Evolutionary conservation across 176 grass and related monocot species (phyloP).

Genomic region (Pontederia crassipes): DNA sequence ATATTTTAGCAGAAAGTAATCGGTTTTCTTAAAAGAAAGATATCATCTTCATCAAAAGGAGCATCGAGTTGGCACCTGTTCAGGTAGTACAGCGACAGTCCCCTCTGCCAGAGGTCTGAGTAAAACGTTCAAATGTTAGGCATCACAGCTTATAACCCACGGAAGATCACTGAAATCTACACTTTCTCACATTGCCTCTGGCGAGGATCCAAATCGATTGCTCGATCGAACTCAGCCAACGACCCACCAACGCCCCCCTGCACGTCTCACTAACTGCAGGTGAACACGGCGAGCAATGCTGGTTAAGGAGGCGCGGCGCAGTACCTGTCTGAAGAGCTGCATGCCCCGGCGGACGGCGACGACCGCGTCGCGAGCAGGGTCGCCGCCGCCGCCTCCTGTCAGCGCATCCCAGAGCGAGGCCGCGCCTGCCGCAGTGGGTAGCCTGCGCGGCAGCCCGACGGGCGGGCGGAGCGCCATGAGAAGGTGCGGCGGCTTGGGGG

Average conservation of each 20-base stretch:
- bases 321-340: conserved; percentile 66
- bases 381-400: conserved; percentile 31
- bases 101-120: conserved; percentile 91
- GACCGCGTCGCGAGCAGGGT: conserved; percentile 26
- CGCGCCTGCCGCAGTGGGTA: conserved; percentile 18
- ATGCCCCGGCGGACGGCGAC: conserved; percentile 64
- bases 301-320: background rate
- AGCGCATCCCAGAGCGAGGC: conserved; percentile 54
- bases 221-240: conserved; percentile 56
- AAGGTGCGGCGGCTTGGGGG: conserved; percentile 3
- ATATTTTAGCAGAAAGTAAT: background rate
- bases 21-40: background rate
- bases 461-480: background rate
- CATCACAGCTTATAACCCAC: conserved; percentile 4
- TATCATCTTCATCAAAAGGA: no score
- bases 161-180: conserved; percentile 1
- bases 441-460: conserved; percentile 29
- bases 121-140: background rate
- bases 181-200: conserved; percentile 58
- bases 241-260: conserved; percentile 66
- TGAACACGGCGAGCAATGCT: background rate
- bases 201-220: conserved; percentile 56
- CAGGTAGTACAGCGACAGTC: conserved; percentile 73
- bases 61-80: conserved; percentile 26
- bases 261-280: background rate